Evolutionary conservation across 1,284 basidiomycete species (phyloP).

Genomic region (Phylloboletellus chloephorus): DNA sequence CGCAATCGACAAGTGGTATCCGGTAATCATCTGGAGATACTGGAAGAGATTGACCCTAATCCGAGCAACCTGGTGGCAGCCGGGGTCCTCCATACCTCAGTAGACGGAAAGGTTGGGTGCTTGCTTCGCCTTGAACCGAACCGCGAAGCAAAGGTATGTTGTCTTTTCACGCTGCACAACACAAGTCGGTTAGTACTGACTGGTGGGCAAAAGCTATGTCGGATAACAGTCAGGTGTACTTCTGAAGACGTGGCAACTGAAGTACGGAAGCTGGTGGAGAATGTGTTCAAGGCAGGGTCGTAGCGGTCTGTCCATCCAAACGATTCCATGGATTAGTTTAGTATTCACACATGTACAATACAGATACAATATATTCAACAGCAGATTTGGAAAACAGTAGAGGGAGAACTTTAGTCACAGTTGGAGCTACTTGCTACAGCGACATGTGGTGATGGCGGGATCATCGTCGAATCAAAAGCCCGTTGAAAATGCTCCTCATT

Average conservation of each 20-base stretch:
- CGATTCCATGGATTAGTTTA: slow-evolving; percentile 8
- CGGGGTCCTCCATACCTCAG: slow-evolving; percentile 85
- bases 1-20: slow-evolving; percentile 72
- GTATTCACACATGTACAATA: slow-evolving; percentile 21
- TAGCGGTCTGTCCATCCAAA: slow-evolving; percentile 5
- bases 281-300: slow-evolving; percentile 39
- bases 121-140: slow-evolving; percentile 93
- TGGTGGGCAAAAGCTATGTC: slow-evolving; percentile 63
- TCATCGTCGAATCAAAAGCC: slow-evolving; percentile 31
- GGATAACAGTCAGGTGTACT: slow-evolving; percentile 91
- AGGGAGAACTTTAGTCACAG: neutral
- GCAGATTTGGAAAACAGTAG: slow-evolving; percentile 7
- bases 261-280: slow-evolving; percentile 66
- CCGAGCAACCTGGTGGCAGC: slow-evolving; percentile 86
- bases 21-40: slow-evolving; percentile 71
- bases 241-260: slow-evolving; percentile 88
- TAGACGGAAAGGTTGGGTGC: slow-evolving; percentile 91
- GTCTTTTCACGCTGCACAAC: neutral
- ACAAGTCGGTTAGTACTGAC: slow-evolving; percentile 1
- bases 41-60: slow-evolving; percentile 84
- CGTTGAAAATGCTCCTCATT: slow-evolving; percentile 27
- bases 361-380: slow-evolving; percentile 25
- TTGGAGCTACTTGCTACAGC: neutral
- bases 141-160: slow-evolving; percentile 80
- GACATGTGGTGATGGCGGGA: neutral